phyloP scores from a whole-genome alignment of 2,329 filamentous ascomycete genomes.

The Camillea tinctor region DNA sequence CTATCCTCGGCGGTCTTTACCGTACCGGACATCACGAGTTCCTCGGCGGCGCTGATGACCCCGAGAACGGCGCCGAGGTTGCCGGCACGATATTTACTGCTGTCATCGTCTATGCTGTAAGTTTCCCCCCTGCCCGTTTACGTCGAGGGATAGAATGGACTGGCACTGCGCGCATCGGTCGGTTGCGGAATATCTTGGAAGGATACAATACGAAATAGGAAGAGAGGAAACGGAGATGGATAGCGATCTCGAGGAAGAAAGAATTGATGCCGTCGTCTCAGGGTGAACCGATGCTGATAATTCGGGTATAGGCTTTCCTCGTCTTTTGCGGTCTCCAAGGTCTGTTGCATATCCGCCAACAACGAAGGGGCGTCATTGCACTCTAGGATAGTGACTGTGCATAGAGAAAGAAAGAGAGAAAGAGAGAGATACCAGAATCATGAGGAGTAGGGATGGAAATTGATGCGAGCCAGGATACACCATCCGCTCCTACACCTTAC shows the following conservation, averaged over 20 bases:
- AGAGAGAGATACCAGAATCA: background rate
- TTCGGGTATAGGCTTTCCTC: slow-evolving; percentile 69
- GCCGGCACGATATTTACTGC: slow-evolving; percentile 84
- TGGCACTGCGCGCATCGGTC: too few species aligned
- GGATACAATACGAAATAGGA: background rate
- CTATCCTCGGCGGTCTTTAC: slow-evolving; percentile 69
- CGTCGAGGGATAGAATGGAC: background rate
- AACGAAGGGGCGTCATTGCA: slow-evolving; percentile 78
- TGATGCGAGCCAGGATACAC: background rate
- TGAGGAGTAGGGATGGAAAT: background rate
- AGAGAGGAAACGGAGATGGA: background rate
- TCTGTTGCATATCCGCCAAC: slow-evolving; percentile 79
- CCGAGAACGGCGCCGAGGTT: slow-evolving; percentile 72
- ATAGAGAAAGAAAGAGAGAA: background rate
- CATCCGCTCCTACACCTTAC: background rate
- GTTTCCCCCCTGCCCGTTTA: slow-evolving; percentile 36
- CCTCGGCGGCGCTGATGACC: slow-evolving; percentile 71
- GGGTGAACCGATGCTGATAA: slow-evolving; percentile 7
- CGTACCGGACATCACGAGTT: slow-evolving; percentile 78
- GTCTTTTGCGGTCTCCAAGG: slow-evolving; percentile 91
- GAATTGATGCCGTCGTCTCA: background rate
- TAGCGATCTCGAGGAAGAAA: background rate
- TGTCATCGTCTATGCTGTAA: slow-evolving; percentile 84
- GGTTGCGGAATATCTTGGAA: background rate
- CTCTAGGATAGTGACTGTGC: slow-evolving; percentile 40